A percentile compares a stretch with the other conserved stretches of the same genome.
phyloP scores from a whole-genome alignment of 495 filamentous ascomycete species.

The Aspergillus saccharolyticus region DNA sequence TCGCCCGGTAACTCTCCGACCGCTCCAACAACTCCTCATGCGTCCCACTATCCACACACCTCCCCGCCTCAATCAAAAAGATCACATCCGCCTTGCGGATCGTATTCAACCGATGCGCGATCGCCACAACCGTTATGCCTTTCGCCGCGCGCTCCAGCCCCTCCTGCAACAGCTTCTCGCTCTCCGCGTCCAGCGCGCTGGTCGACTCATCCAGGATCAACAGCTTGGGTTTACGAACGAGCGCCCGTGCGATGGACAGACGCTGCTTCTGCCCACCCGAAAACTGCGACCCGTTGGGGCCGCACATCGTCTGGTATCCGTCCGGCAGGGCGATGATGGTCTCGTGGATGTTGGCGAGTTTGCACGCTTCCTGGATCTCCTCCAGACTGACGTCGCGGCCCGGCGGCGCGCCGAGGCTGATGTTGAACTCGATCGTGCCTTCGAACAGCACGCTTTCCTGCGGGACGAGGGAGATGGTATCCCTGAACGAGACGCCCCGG shows the following conservation, averaged over 20 bases:
- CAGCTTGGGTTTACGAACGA: constrained; percentile 64
- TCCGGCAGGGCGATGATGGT: constrained; percentile 51
- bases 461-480: constrained; percentile 48
- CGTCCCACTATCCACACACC: constrained; percentile 60
- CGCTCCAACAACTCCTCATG: constrained; percentile 60
- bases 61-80: constrained; percentile 64
- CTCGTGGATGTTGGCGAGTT: constrained; percentile 54
- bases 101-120: constrained; percentile 71
- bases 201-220: constrained; percentile 77
- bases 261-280: constrained; percentile 75
- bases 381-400: constrained; percentile 37
- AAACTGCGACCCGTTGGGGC: constrained; percentile 55
- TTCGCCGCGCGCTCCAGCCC: constrained; percentile 58
- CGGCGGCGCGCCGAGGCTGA: constrained; percentile 45
- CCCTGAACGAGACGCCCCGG: constrained; percentile 29
- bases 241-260: constrained; percentile 67
- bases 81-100: constrained; percentile 72
- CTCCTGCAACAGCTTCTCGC: constrained; percentile 63
- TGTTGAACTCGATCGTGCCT: constrained; percentile 50
- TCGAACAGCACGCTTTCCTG: constrained; percentile 52
- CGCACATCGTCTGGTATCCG: constrained; percentile 60
- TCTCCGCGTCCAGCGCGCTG: constrained; percentile 63
- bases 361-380: constrained; percentile 54
- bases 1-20: constrained; percentile 52
- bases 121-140: constrained; percentile 67